Base-by-base conservation (phyloP, 2,329 filamentous ascomycete genomes). In the Macrophomina tecta region DNA sequence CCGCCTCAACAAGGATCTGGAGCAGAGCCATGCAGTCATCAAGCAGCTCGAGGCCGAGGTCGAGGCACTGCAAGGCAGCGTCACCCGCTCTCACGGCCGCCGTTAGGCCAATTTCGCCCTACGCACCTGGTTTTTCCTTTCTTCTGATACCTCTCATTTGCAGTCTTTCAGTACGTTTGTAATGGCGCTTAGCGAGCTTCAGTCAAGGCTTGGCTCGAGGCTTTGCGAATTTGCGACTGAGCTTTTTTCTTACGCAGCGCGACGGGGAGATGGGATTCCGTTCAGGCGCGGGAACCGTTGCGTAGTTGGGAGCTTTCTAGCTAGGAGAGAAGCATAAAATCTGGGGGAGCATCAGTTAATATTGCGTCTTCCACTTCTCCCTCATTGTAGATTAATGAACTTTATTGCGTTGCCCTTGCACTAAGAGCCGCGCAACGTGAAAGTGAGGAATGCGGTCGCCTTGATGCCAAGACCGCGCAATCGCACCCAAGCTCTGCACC, bases 1-100 rank as follows among this genome's bases (percentile, higher is more conserved):
- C 82, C 93, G 95, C 75, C 89, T 99, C 84, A 99, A 99, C 90
- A 99, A 99, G 89, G 95, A 99, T 78, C 89, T 99, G 81, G 95
- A 99, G 85, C 91, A 92, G 82, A 98, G 94, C 73, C 96, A 99
- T 77, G 94, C 95, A 66, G 80, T 83, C 67, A 96, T 95, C 87
- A 95, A 95, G 87, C 88, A 91, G 80, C 86, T 96, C 74, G 95
- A 99, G 84, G 85, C 87, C 73, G 95, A 99, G 79, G 90, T 99
- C 77, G 95, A 67, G 56, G 23, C 58, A 42, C 36, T 67, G 48
- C 65, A 67, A 32, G 92, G 92, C 80, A 92, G 87, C 78, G 89
- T 93, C 77, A 91, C 92, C 78, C 91, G 94, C 84, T 96, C 92
- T 84, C 92, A 95, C 80, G 93, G 94, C 75, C 93, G 94, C 82